Conservation (phyloP, 2,329 filamentous ascomycete genomes). For the Cercospora brassicicola region DNA sequence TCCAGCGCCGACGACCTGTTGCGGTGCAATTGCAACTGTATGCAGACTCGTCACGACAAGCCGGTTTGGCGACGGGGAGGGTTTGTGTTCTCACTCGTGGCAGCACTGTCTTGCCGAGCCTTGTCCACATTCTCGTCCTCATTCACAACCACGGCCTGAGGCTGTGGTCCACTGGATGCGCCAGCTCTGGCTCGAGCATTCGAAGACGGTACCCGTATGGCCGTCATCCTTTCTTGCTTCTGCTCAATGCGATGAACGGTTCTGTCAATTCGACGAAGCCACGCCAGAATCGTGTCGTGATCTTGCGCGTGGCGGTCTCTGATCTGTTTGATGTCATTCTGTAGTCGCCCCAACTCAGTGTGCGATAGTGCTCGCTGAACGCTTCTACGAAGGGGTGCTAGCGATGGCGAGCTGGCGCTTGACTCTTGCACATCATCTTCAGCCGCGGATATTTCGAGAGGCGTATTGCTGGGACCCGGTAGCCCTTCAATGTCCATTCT, state of each 20-base stretch:
- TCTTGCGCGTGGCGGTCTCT: background rate
- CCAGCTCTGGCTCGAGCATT: background rate
- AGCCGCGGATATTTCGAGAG: background rate
- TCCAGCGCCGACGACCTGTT: background rate
- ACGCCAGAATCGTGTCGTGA: background rate
- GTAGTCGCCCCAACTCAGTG: background rate
- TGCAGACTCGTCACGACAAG: background rate
- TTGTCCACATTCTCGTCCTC: background rate
- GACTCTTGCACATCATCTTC: background rate
- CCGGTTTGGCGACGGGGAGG: background rate
- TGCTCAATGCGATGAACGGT: background rate
- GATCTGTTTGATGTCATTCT: background rate
- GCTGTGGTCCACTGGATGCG: conserved; percentile 5
- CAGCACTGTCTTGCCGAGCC: conserved; percentile 2
- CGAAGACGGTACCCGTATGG: background rate
- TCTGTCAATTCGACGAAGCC: background rate
- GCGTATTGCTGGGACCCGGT: background rate
- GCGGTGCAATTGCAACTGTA: background rate
- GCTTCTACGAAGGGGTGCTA: background rate
- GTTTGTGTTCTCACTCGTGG: background rate
- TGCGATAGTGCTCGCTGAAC: background rate
- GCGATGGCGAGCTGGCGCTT: background rate
- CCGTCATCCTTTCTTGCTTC: background rate
- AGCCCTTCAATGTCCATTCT: background rate
- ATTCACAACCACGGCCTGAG: background rate